Conservation (phyloP, 768 basidiomycete species). For the Boletus vinaceobasis region DNA sequence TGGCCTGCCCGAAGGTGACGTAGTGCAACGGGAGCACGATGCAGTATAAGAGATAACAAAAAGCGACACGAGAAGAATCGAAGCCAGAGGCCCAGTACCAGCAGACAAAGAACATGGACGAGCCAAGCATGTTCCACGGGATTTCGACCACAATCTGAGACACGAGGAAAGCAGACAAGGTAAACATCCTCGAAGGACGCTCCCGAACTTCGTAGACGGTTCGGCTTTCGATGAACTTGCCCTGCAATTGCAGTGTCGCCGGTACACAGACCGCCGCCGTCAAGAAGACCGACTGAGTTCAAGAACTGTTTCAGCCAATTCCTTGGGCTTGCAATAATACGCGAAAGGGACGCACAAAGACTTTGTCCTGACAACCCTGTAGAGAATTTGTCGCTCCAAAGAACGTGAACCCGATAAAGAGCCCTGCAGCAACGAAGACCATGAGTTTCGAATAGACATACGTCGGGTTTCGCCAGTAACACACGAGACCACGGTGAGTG, state of each 20-base stretch:
- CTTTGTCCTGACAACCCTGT: conserved; percentile 37
- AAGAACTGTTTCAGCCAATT: background rate
- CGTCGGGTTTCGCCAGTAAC: conserved; percentile 40
- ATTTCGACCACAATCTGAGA: conserved; percentile 48
- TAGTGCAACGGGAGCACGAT: conserved; percentile 43
- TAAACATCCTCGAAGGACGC: conserved; percentile 59
- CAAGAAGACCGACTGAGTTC: conserved; percentile 48
- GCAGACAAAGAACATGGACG: conserved; percentile 42
- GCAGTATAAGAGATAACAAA: conserved; percentile 36
- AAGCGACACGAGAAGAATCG: conserved; percentile 36
- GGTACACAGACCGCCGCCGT: conserved; percentile 41
- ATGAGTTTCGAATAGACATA: conserved; percentile 40
- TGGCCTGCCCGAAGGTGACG: conserved; percentile 40
- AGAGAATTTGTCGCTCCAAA: conserved; percentile 33
- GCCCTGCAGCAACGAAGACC: conserved; percentile 31
- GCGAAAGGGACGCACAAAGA: conserved; percentile 33
- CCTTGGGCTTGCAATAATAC: rapidly evolving
- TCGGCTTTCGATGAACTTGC: conserved; percentile 53
- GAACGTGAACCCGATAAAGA: conserved; percentile 45
- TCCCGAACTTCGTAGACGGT: conserved; percentile 62
- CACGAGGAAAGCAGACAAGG: conserved; percentile 55
- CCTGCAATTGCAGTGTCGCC: conserved; percentile 57
- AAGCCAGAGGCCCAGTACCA: conserved; percentile 51
- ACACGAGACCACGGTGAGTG: conserved; percentile 29
- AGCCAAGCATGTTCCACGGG: conserved; percentile 41